phyloP scores from a whole-genome alignment of 495 filamentous ascomycete genomes.

The Daldinia childiae region DNA sequence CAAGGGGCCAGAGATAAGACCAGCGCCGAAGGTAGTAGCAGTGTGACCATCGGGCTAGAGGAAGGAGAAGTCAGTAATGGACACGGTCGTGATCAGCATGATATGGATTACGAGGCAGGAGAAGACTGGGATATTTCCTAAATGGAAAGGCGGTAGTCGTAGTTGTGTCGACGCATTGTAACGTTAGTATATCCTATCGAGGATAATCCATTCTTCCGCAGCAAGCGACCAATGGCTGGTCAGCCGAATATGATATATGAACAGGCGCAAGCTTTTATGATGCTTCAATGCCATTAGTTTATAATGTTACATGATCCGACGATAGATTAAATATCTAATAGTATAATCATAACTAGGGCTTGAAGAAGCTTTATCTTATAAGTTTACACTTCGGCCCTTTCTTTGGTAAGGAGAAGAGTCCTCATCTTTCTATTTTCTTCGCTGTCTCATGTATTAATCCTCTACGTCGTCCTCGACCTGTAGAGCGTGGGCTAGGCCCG shows the following conservation, averaged over 20 bases:
- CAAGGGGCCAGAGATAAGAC: slow-evolving; percentile 22
- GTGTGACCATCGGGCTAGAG: slow-evolving; percentile 26
- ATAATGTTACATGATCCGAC: neutral
- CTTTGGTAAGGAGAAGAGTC: too few relatives aligned
- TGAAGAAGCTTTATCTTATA: too few relatives aligned
- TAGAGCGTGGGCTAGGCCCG: slow-evolving; percentile 32
- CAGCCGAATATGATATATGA: neutral
- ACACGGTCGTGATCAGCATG: slow-evolving; percentile 36
- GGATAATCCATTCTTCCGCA: neutral
- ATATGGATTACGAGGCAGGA: slow-evolving; percentile 46
- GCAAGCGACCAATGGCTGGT: neutral
- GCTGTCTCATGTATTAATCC: neutral
- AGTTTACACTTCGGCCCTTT: too few relatives aligned
- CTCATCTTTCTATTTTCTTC: neutral
- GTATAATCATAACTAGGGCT: neutral
- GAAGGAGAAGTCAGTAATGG: slow-evolving; percentile 41
- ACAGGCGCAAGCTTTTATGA: neutral
- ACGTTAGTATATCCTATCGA: neutral
- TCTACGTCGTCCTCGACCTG: slow-evolving; percentile 40
- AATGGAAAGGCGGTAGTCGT: neutral
- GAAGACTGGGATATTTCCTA: slow-evolving; percentile 40
- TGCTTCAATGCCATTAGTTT: neutral
- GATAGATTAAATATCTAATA: neutral
- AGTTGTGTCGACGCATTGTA: neutral
- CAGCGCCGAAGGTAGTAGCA: slow-evolving; percentile 8